Evolutionary conservation across 352 stramenopile species (phyloP), one percentile per base, ranked within the genome.

Genomic region (Phytophthora litchii): DNA sequence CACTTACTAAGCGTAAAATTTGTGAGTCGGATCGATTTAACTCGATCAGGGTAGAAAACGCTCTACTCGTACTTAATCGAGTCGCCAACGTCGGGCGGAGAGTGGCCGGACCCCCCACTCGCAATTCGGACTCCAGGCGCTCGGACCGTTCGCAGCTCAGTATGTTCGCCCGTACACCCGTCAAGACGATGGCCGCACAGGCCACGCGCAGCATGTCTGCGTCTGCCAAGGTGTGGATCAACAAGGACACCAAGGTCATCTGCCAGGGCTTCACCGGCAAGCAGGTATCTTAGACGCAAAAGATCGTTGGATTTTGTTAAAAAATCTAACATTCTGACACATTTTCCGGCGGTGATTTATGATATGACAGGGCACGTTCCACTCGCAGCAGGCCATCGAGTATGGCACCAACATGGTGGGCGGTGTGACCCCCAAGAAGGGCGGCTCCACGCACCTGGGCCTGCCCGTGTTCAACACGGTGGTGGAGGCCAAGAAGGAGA

Each of bases 241-340:
- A 99, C 83, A 99, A 99, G 85, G 92, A 99, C 79, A 99, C 97
- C 32, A 96, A 95, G 59, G 97, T 99, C 27, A 99, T 99, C 71
- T 98, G 96, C 74, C 98, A 99, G 81, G 98, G 98, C 47, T 99
- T 99, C 76, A 99, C 98, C 44, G 98, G 98, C 69, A 99, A 99
- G 80, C 96, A 99, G 87, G 91, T 97, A 81, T 27, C 23, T 3
- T 27, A 27, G 23, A 25, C 21, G 34, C 76, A 51, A 55, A 67
- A 60, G 41, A 61, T 55, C 37, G 17, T 11, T 20, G 23, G 23
- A 36, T 36, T 23, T 14, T 35, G 37, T 54, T 34, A 52, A 64
- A 59, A 32, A 48, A 12, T 27, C 14, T 38, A 13, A 14, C 16
- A 6, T 54, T 47, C 19, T 52, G 13, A 51, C 57, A 19, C 35